Evolutionary conservation across 805 yeast genomes (phyloP).

Genomic region (Saccharomyces eubayanus): DNA sequence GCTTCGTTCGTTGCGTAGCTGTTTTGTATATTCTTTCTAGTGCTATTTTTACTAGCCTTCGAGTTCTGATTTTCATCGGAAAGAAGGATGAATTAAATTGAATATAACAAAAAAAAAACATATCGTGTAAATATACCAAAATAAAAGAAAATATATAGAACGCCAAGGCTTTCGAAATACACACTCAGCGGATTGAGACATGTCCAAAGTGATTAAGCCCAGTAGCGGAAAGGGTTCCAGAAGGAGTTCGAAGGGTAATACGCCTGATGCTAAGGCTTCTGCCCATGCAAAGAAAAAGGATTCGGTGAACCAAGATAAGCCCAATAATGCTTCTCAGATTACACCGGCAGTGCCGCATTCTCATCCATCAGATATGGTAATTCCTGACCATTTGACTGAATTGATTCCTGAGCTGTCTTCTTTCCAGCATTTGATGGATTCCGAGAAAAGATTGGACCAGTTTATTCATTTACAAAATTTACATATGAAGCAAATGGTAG

Average conservation of each 20-base stretch:
- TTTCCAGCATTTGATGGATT: conserved; percentile 63
- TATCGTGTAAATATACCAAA: neutral
- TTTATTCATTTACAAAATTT: conserved; percentile 64
- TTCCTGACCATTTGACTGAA: conserved; percentile 39
- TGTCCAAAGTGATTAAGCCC: neutral
- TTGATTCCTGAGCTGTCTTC: conserved; percentile 62
- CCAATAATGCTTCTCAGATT: conserved; percentile 11
- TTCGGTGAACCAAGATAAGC: neutral
- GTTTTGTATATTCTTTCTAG: neutral
- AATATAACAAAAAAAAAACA: neutral
- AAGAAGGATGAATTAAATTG: neutral
- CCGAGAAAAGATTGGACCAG: conserved; percentile 72
- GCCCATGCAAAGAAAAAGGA: neutral
- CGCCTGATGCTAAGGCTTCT: neutral
- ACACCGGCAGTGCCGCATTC: conserved; percentile 25
- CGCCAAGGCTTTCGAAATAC: neutral
- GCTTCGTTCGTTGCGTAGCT: neutral
- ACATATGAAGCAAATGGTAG: conserved; percentile 55
- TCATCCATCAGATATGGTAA: conserved; percentile 46
- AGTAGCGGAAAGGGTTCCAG: neutral
- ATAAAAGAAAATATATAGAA: neutral
- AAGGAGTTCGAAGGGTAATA: neutral
- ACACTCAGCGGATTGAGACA: neutral
- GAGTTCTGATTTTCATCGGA: neutral
- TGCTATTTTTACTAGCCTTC: neutral